Evolutionary conservation across 2,329 filamentous ascomycete species (phyloP), one percentile per base, ranked within the genome.

Genomic region (Dactylonectria estremocensis): DNA sequence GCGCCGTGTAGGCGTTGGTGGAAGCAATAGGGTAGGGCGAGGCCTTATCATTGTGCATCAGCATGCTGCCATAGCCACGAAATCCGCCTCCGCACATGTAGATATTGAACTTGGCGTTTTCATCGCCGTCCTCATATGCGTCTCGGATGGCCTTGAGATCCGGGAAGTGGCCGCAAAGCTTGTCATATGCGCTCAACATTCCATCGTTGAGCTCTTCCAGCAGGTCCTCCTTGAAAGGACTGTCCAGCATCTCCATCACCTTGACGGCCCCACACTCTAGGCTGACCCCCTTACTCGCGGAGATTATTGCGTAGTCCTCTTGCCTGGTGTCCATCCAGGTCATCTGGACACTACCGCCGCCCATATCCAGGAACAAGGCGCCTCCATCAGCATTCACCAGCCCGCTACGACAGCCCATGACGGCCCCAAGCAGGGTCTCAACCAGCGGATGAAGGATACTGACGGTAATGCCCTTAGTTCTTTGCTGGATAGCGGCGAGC

Each of bases 71-170:
- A 85, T 97, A 97, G 16, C 95, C 95, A 40, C 95, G 87, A 77
- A 97, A 97, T 0, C 95, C 95, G 24, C 95, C 95, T 49, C 95
- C 95, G 69, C 93, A 97, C 64, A 98, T 90, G 78, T 95, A 97
- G 9, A 97, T 84, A 37, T 92, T 89, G 64, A 95, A 85, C 5
- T 87, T 87, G 55, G 72, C 69, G 46, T 75, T 67, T 37, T 74
- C 61, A 31, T 60, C 67, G 33, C 75, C 74, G 18, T 67, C 69
- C 22, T 79, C 74, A 31, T 82, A 78, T 14, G 84, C 83, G 20
- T 80, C 74, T 13, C 69, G 77, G 45, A 82, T 77, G 56, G 74
- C 75, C 43, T 76, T 69, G 0, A 95, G 89, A 1, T 75, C 74
- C 3, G 87, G 82, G 67, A 89, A 90, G 45, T 76, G 79, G 48